These are phyloP conservation scores for Cutaneotrichosporon spelunceum DNA, from an alignment of 1,284 basidiomycete species.

Conservation along the genomic window DNA sequence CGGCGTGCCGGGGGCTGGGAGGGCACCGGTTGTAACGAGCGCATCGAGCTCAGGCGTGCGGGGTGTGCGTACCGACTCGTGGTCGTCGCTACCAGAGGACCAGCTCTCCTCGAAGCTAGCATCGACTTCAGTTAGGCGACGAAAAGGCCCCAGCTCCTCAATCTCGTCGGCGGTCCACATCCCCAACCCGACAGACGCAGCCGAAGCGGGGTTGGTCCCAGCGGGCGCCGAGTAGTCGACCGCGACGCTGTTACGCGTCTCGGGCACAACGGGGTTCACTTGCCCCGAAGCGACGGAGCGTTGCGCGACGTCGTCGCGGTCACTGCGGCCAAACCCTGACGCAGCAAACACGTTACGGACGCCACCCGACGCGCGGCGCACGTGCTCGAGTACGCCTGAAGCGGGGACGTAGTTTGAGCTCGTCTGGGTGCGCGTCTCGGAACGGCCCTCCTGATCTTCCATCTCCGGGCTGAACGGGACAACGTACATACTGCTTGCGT, in stretches of 20 bases:
- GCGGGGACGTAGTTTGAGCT: not conserved
- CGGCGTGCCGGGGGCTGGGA: not conserved
- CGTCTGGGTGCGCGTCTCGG: not conserved
- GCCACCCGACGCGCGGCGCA: slow-evolving; percentile 7
- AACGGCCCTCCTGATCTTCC: not conserved
- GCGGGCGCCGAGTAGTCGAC: slow-evolving; percentile 10
- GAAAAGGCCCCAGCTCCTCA: not conserved
- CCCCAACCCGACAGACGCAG: not conserved
- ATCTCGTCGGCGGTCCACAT: slow-evolving; percentile 9
- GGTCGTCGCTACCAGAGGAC: slow-evolving; percentile 16
- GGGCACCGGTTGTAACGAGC: not conserved
- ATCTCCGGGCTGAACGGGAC: slow-evolving; percentile 9
- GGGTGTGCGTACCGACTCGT: slow-evolving; percentile 17
- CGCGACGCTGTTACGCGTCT: not conserved
- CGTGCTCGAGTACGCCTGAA: slow-evolving; percentile 4
- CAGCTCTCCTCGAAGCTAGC: not conserved
- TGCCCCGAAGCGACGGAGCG: not conserved
- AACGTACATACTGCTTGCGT: slow-evolving; percentile 1
- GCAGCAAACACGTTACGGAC: not conserved
- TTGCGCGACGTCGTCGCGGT: not conserved
- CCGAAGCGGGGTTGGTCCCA: not conserved
- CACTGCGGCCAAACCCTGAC: not conserved
- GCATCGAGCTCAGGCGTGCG: slow-evolving; percentile 20
- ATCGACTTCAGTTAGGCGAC: not conserved
- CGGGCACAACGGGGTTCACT: not conserved